A percentile compares a stretch with the other conserved stretches of the same genome.
These are phyloP conservation scores for Galerina marginata DNA, from an alignment of 768 basidiomycete genomes.

Conservation along the genomic window DNA sequence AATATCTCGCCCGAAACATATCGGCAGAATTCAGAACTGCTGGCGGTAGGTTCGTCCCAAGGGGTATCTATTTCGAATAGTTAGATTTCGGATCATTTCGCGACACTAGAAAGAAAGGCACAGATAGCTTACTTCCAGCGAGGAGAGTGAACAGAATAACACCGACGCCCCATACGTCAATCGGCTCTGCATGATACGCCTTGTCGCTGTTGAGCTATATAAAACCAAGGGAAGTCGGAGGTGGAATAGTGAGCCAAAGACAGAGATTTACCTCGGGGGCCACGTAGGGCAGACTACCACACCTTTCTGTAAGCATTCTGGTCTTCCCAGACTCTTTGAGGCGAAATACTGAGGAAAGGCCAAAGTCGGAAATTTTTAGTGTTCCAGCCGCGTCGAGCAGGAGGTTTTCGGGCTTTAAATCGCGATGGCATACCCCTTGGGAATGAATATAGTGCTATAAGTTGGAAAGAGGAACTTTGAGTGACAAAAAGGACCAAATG, in stretches of 20 bases:
- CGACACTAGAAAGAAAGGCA: not conserved
- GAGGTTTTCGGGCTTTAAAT: conserved; percentile 96
- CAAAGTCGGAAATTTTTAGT: conserved; percentile 96
- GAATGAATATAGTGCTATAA: conserved; percentile 81
- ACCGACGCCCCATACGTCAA: conserved; percentile 96
- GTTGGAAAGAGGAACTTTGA: not conserved
- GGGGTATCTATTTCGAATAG: conserved; percentile 74
- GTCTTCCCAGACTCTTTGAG: conserved; percentile 83
- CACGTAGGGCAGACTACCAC: conserved; percentile 93
- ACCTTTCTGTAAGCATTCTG: conserved; percentile 76
- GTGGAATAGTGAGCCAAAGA: not conserved
- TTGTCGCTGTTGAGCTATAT: conserved; percentile 64
- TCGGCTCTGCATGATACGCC: conserved; percentile 88
- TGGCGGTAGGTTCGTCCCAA: conserved; percentile 90
- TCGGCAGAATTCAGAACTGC: conserved; percentile 80
- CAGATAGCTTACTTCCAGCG: conserved; percentile 76
- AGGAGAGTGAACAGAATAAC: conserved; percentile 93
- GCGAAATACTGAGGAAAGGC: conserved; percentile 87
- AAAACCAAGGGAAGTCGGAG: not conserved
- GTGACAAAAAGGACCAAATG: not conserved
- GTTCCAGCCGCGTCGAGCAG: conserved; percentile 83
- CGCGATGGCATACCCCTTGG: conserved; percentile 94
- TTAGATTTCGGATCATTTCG: too few relatives aligned
- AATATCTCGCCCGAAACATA: conserved; percentile 80
- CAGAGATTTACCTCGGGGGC: conserved; percentile 79